Percentiles rank a stretch among this genome's conserved stretches.
Evolutionary conservation across 257 asterid species (phyloP).

Genomic region (Henckelia pumila): DNA sequence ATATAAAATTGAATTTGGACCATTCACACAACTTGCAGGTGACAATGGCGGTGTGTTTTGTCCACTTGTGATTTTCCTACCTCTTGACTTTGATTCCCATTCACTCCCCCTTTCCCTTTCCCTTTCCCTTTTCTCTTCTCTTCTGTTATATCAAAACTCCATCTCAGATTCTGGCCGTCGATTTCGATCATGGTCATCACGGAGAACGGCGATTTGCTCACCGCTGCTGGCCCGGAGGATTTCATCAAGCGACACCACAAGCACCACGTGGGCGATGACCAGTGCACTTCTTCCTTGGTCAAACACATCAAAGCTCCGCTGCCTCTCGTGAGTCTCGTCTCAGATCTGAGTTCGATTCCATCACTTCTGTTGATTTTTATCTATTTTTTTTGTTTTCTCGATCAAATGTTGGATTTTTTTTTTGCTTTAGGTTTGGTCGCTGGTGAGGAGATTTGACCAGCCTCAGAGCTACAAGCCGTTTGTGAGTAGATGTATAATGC

Average conservation of each 20-base stretch:
- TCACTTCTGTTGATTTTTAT: neutral
- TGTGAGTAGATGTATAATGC: constrained; percentile 19
- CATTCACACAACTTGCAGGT: neutral
- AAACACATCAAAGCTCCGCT: constrained; percentile 86
- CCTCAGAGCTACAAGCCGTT: constrained; percentile 25
- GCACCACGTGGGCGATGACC: constrained; percentile 64
- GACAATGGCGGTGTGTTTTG: neutral
- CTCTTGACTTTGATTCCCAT: neutral
- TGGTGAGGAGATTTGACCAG: constrained; percentile 12
- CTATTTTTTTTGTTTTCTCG: neutral
- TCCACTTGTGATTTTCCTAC: neutral
- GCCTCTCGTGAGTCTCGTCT: constrained; percentile 57
- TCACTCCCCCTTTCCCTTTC: neutral
- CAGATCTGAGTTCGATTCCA: neutral
- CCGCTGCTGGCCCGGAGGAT: constrained; percentile 52
- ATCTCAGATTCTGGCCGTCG: constrained; percentile 5
- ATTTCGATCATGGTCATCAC: constrained; percentile 31
- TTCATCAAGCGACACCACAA: constrained; percentile 70
- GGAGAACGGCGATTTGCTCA: constrained; percentile 39
- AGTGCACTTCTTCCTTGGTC: constrained; percentile 73
- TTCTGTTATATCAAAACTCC: too few relatives aligned
- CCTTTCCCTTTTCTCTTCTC: too few relatives aligned
- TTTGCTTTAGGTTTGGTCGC: constrained; percentile 25
- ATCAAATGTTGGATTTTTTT: too few relatives aligned
- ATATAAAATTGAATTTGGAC: neutral